Evolutionary conservation across 2,329 filamentous ascomycete species (phyloP).

Genomic region (Colletotrichum tropicicola): DNA sequence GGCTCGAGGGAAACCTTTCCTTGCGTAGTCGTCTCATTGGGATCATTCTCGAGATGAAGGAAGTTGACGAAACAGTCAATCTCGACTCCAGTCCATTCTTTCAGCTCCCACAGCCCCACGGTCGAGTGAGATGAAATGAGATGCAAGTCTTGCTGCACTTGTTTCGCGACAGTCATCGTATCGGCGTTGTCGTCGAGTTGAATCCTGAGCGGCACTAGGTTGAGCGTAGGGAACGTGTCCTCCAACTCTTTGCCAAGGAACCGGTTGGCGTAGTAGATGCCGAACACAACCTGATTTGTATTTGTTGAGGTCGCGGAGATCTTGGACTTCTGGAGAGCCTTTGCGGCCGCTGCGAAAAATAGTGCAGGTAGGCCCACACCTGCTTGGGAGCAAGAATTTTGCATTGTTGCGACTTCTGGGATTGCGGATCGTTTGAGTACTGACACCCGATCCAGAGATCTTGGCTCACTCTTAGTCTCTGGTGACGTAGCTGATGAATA

Average conservation of each 20-base stretch:
- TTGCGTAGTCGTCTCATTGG: neutral
- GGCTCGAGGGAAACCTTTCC: neutral
- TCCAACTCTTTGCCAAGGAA: slow-evolving; percentile 59
- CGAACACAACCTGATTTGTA: slow-evolving; percentile 66
- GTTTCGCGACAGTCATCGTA: slow-evolving; percentile 61
- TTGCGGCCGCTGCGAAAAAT: slow-evolving; percentile 78
- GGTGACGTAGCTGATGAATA: slow-evolving; percentile 30
- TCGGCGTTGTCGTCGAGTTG: slow-evolving; percentile 35
- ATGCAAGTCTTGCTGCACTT: slow-evolving; percentile 75
- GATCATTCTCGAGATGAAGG: slow-evolving; percentile 55
- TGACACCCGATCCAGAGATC: slow-evolving; percentile 37
- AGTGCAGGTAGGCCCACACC: slow-evolving; percentile 77
- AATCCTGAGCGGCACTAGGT: slow-evolving; percentile 78
- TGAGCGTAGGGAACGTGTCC: slow-evolving; percentile 74
- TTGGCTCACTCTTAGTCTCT: slow-evolving; percentile 31
- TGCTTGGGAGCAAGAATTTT: slow-evolving; percentile 36
- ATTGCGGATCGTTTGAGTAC: slow-evolving; percentile 59
- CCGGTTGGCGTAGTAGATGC: slow-evolving; percentile 86
- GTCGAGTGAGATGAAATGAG: slow-evolving; percentile 63
- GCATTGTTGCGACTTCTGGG: slow-evolving; percentile 47
- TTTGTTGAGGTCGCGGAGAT: neutral
- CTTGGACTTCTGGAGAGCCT: slow-evolving; percentile 32
- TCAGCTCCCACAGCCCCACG: slow-evolving; percentile 76
- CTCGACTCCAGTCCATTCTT: slow-evolving; percentile 76
- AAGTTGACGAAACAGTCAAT: slow-evolving; percentile 87